Conservation (phyloP, 208 protist species). For the Crithidia fasciculata region DNA sequence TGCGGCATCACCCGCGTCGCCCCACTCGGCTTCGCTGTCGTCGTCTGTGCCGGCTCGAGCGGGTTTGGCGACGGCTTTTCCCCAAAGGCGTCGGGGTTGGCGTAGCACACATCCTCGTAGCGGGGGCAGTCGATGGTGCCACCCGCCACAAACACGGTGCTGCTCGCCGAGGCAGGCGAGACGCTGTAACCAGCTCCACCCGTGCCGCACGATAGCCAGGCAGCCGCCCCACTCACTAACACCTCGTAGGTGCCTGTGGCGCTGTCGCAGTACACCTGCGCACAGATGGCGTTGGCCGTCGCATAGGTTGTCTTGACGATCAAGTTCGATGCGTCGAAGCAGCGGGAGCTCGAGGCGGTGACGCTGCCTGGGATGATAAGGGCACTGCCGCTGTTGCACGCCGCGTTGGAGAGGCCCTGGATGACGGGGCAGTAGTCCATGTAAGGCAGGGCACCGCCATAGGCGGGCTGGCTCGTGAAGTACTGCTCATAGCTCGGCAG, state of each 20-base stretch:
- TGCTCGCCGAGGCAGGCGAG: constrained; percentile 8
- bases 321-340: constrained; percentile 10
- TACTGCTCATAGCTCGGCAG: constrained; percentile 54
- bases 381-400: constrained; percentile 16
- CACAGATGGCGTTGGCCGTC: constrained; percentile 18
- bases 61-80: neutral
- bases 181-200: constrained; percentile 17
- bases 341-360: neutral
- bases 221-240: constrained; percentile 17
- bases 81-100: constrained; percentile 8
- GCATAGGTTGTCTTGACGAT: constrained; percentile 6
- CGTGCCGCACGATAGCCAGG: constrained; percentile 19
- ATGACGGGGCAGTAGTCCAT: constrained; percentile 73
- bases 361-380: constrained; percentile 27
- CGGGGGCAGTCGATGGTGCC: constrained; percentile 46
- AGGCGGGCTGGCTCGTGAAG: constrained; percentile 30
- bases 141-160: constrained; percentile 4
- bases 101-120: constrained; percentile 47
- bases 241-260: constrained; percentile 22
- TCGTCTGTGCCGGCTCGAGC: neutral
- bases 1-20: neutral
- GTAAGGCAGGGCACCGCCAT: constrained; percentile 26
- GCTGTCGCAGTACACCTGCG: constrained; percentile 29
- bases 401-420: constrained; percentile 19
- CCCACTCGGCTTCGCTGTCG: neutral